Evolutionary conservation across 1,139 yeast genomes (phyloP), one percentile per base, ranked within the genome.

Genomic region (Suhomyces bribrorum): DNA sequence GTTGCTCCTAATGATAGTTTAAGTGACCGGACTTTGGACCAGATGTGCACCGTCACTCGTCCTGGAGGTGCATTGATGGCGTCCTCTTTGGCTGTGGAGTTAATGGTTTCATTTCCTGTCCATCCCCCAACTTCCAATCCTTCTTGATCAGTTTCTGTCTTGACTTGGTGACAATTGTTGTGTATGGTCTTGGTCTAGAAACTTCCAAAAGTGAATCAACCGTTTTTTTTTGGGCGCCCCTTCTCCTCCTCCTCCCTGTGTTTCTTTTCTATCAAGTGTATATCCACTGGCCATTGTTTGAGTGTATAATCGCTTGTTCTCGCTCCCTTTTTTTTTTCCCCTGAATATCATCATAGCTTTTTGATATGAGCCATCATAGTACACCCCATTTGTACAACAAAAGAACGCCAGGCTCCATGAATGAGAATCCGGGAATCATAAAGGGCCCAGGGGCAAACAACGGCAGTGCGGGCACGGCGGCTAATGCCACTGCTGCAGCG

Each of bases 31-130:
- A 86, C 97, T 0, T 65, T 92, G 44, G 99, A 92, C 61, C 97
- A 92, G 59, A 92, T 92, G 97, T 92, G 99, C 57, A 92, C 98
- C 0, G 98, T 92, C 1, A 92, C 98, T 0, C 69, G 98, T 31
- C 98, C 99, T 0, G 98, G 99, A 0, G 90, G 85, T 0, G 96
- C 98, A 0, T 66, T 86, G 53, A 66, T 88, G 61, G 97, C 98
- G 0, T 77, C 96, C 0, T 80, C 97, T 0, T 66, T 83, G 30
- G 96, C 96, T 0, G 95, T 88, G 0, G 98, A 92, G 56, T 64
- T 94, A 9, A 59, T 87, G 47, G 85, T 87, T 0, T 80, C 95
- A 0, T 50, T 86, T 0, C 56, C n/a, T n/a, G n/a, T n/a, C n/a
- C n/a, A n/a, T n/a, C n/a, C n/a, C n/a, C n/a, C n/a, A n/a, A n/a